Conservation (phyloP, 2,329 filamentous ascomycete species). For the Aspergillus hiratsukae region DNA sequence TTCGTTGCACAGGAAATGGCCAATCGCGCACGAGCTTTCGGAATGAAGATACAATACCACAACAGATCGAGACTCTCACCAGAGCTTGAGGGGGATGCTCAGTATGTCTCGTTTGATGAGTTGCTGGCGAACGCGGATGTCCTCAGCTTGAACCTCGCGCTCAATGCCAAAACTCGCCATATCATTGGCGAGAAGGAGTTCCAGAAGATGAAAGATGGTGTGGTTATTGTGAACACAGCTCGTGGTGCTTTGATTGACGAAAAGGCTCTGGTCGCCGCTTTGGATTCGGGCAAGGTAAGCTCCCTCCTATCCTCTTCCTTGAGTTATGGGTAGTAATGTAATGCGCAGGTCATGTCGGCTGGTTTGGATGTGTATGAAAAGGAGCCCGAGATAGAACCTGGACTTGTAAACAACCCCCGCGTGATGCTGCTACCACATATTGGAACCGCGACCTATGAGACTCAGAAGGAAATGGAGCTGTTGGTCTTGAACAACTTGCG, state of each 20-base stretch:
- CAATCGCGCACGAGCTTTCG: constrained; percentile 41
- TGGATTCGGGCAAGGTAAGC: constrained; percentile 42
- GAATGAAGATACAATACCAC: constrained; percentile 46
- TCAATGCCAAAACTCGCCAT: constrained; percentile 43
- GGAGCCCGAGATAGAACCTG: constrained; percentile 45
- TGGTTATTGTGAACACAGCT: constrained; percentile 43
- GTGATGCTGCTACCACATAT: constrained; percentile 58
- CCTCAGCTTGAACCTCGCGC: constrained; percentile 43
- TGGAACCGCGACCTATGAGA: constrained; percentile 57
- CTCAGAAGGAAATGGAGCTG: constrained; percentile 59
- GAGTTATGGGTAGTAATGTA: not conserved
- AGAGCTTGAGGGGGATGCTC: constrained; percentile 39
- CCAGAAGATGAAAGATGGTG: constrained; percentile 42
- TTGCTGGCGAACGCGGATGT: constrained; percentile 44
- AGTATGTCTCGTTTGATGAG: constrained; percentile 44
- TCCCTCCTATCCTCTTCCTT: not conserved
- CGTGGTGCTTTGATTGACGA: constrained; percentile 45
- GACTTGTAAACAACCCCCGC: constrained; percentile 40
- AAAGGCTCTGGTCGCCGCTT: constrained; percentile 42
- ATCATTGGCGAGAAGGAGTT: constrained; percentile 45
- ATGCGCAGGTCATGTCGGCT: constrained; percentile 35
- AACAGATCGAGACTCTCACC: constrained; percentile 40
- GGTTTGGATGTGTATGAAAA: constrained; percentile 47
- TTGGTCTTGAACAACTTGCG: constrained; percentile 56
- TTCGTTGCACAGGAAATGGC: constrained; percentile 40